A percentile compares a stretch with the other conserved stretches of the same genome.
phyloP scores from a whole-genome alignment of 345 rosid genomes.

The Melaleuca alternifolia region DNA sequence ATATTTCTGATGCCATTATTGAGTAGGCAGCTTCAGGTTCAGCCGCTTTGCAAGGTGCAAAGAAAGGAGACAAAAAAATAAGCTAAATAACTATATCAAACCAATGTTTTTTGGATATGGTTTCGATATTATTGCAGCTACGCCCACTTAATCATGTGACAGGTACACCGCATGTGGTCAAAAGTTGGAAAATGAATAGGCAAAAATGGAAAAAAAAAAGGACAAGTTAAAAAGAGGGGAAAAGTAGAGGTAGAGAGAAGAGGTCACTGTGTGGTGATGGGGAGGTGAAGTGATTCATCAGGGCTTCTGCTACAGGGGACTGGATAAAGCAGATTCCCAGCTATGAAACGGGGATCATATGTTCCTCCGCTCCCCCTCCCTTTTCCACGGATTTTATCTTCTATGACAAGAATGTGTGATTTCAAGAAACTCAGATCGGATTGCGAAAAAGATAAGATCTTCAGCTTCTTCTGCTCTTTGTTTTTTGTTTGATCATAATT shows the following conservation, averaged over 20 bases:
- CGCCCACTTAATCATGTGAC: not conserved
- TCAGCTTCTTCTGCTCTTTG: not conserved
- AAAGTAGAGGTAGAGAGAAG: not conserved
- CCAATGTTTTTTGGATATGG: not conserved
- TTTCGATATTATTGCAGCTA: not conserved
- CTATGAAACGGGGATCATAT: not conserved
- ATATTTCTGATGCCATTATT: not conserved
- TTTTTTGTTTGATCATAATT: not conserved
- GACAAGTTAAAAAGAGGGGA: not conserved
- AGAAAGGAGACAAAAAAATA: not conserved
- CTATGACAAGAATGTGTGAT: not conserved
- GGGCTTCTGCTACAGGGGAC: not conserved
- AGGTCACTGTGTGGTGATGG: not conserved
- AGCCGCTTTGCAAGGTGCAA: not conserved
- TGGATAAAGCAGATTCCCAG: not conserved
- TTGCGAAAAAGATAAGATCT: not conserved
- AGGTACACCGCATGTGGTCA: not conserved
- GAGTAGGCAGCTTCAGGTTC: not conserved
- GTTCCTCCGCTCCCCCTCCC: not conserved
- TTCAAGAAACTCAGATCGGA: not conserved
- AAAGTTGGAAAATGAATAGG: not conserved
- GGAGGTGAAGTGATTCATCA: not conserved
- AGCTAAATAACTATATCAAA: not conserved
- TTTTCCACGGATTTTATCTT: not conserved
- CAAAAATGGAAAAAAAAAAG: not conserved